These are phyloP conservation scores for Urochloa ruziziensis DNA, from an alignment of 176 grass and related monocot species.

Conservation along the genomic window DNA sequence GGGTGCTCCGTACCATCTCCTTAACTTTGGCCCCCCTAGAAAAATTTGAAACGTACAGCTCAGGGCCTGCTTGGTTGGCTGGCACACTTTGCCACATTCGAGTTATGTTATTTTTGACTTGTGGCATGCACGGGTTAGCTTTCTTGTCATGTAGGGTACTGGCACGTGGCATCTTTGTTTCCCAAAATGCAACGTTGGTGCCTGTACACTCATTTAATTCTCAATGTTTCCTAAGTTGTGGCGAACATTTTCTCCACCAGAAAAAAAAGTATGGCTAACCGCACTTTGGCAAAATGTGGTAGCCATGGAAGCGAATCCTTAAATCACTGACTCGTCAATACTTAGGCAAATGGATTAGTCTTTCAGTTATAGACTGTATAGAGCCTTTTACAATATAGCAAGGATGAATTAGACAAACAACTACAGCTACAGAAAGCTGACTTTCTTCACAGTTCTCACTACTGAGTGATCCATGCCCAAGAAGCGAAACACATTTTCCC, in stretches of 20 bases:
- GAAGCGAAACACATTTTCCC: neutral
- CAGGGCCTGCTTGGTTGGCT: neutral
- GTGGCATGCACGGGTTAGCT: neutral
- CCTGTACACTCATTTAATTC: no score
- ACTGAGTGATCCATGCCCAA: neutral
- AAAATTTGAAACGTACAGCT: slow-evolving; percentile 14
- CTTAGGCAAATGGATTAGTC: neutral
- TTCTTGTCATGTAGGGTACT: neutral
- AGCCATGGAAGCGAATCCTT: no score
- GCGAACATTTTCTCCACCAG: no score
- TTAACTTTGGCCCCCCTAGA: slow-evolving; percentile 91
- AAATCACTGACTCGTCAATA: neutral
- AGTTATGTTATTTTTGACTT: neutral
- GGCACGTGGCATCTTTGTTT: no score
- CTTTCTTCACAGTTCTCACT: neutral
- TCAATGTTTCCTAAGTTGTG: no score
- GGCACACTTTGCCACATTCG: neutral
- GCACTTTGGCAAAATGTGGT: no score
- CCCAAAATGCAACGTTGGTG: no score
- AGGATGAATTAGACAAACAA: neutral
- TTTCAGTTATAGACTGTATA: neutral
- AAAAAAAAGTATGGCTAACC: neutral
- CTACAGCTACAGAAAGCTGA: neutral
- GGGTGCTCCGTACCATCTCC: slow-evolving; percentile 89
- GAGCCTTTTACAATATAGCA: neutral